Base-by-base conservation (phyloP, 768 basidiomycete species). In the Mycena haematopus region DNA sequence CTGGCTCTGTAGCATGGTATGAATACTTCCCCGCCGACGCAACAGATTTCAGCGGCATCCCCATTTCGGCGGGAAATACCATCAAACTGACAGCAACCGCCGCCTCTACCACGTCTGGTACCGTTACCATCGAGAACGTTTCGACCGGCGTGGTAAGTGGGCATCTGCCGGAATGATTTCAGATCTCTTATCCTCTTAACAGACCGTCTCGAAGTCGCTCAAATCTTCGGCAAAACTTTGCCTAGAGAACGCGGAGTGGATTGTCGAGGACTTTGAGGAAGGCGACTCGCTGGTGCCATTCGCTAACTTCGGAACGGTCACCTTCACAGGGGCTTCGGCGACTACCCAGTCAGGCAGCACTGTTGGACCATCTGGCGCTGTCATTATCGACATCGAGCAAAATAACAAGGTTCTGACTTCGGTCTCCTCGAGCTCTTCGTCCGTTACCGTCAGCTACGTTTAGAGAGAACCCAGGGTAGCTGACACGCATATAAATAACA, bases 221-320 rank as follows among this genome's bases (percentile, higher is more conserved):
- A 71, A 69, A 14, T 74, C 74, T 36, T 36, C 52, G 38, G 58
- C 63, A 2, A 17, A 21, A 1, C 63, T 65, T 49, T 65, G 63
- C 58, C 25, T 52, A 17, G 31, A 65, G 58, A 73, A 77, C 67
- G 76, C 75, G 8, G 75, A 77, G 67, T 77, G 76, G 76, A 76
- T 77, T 59, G 74, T 77, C 25, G 76, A 77, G 68, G 76, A 77
- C 58, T 79, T 73, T 75, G 65, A 68, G 46, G 60, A 66, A 46
- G 55, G 47, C 46, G 36, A 5, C 52, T 42, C 46, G 2, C 81
- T 71, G 9, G 76, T 78, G 17, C 73, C 75, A 25, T 73, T 78
- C 58, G 73, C 77, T 44, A 73, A 77, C 74, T 78, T 75, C 47
- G 75, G 75, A 65, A 74, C 73, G 29, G 75, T 77, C 65, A 74